Evolutionary conservation across 2,329 filamentous ascomycete genomes (phyloP), one percentile per base, ranked within the genome.

Genomic region (Hymenoscyphus linearis): DNA sequence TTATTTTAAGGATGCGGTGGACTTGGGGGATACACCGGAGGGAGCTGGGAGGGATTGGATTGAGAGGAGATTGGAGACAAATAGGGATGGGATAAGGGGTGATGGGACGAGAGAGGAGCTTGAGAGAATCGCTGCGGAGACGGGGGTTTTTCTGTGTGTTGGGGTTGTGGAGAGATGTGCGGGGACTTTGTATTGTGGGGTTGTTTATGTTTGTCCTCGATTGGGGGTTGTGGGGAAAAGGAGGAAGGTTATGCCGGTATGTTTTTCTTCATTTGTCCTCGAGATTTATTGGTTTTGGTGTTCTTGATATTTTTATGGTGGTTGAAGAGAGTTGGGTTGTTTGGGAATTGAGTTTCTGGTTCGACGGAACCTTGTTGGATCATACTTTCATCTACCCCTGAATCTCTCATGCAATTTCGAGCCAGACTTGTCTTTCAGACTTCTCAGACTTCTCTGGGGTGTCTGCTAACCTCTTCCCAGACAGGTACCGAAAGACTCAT

Each of bases 211-310:
- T 0, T 91, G 90, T 73, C 92, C 93, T 0, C 78, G 75, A 50
- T 72, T 82, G 54, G 93, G 93, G 4, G 72, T 89, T 7, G 72
- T 96, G 22, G 93, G 91, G 22, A 97, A 97, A 80, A 83, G 93
- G 66, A 81, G 93, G 70, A 97, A 97, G 76, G 90, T 97, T 25
- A 93, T 96, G 86, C 93, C 93, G 18, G 87, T 89, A 74, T 70
- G 84, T 78, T 2, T 18, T 56, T 27, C 2, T 4, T 36, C 2
- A 9, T 18, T 35, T 44, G 22, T 25, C 10, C 22, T 27, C 16
- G 3, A 18, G 27, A 9, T 9, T 6, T 31, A 9, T 31, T 31
- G 27, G 27, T 5, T 31, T 31, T 5, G 4, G 9, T 31, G 5
- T 31, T 9, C 9, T 1, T 9, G 27, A 31, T n/a, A n/a, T n/a